Base-by-base conservation (phyloP, 2,329 filamentous ascomycete genomes). In the Aspergillus fumigatus region DNA sequence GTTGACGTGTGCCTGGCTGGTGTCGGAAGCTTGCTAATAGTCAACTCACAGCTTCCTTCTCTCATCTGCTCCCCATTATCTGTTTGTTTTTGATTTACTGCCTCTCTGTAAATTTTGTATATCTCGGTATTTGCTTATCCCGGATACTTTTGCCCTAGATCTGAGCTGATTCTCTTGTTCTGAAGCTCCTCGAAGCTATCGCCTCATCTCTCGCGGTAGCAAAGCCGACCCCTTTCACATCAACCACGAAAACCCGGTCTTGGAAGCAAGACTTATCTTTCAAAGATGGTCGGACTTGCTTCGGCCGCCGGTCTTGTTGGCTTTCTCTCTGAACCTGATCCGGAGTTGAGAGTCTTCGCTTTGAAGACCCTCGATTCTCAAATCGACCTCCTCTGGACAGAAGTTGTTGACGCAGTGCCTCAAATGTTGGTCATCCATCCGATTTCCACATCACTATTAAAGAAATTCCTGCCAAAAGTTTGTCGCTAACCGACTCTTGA, bases 361-460 rank as follows among this genome's bases (percentile, higher is more conserved):
- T 83, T 99, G 65, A 90, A 96, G 79, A 92, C 90, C 65, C 85
- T 99, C 70, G 96, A 99, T 77, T 89, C 94, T 67, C 90, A 97
- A 72, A 96, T 99, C 69, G 92, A 97, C 75, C 89, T 93, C 62
- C 86, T 99, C 66, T 99, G 94, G 94, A 95, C 92, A 60, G 94
- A 99, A 77, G 92, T 99, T 62, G 93, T 94, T 53, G 90, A 88
- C 56, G 89, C 91, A 58, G 85, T 99, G 70, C 92, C 88, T 70
- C 88, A 96, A 77, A 97, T 99, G 93, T 97, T 83, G 77, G 86
- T 77, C 26, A 50, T 32, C 50, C 21, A 40, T 55, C 58, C 17
- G 19, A 25, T 43, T 35, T 21, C 11, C 23, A 14, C 11, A 14
- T 10, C 26, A 11, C 23, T 26, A 41, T 11, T 3, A 1, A 10